A percentile compares a stretch with the other conserved stretches of the same genome.
These are phyloP conservation scores for Monascus purpureus DNA, from an alignment of 495 filamentous ascomycete genomes.

Conservation along the genomic window DNA sequence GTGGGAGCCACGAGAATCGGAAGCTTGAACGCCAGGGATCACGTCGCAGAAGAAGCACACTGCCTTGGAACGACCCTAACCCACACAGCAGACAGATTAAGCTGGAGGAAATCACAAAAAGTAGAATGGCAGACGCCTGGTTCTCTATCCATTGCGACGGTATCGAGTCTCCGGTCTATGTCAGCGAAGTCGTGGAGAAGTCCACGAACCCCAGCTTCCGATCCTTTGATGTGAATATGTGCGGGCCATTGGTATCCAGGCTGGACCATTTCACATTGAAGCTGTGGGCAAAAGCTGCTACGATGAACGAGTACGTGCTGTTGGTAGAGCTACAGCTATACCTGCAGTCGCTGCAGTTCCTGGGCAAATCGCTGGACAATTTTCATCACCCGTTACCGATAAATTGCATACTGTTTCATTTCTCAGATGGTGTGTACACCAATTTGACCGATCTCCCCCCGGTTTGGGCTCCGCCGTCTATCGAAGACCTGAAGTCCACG, in stretches of 20 bases:
- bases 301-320: conserved; percentile 42
- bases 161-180: conserved; percentile 62
- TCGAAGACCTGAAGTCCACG: conserved; percentile 1
- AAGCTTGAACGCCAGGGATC: conserved; percentile 1
- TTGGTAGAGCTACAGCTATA: conserved; percentile 60
- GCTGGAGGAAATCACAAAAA: conserved; percentile 57
- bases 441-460: conserved; percentile 46
- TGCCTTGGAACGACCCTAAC: conserved; percentile 52
- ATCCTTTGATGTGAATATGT: conserved; percentile 64
- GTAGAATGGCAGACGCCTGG: conserved; percentile 73
- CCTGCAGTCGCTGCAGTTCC: conserved; percentile 60
- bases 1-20: not conserved
- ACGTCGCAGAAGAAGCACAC: conserved; percentile 48
- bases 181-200: conserved; percentile 69
- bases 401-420: conserved; percentile 79
- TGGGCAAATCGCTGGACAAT: conserved; percentile 62
- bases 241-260: conserved; percentile 51
- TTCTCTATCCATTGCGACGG: conserved; percentile 67
- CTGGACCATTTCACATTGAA: conserved; percentile 49
- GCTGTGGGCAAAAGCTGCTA: conserved; percentile 58
- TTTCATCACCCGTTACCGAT: conserved; percentile 62
- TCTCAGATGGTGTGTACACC: conserved; percentile 82
- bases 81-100: conserved; percentile 58
- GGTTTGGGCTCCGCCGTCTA: conserved; percentile 16
- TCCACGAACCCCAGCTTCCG: conserved; percentile 86